These are phyloP conservation scores for Tricholoma saponaceum DNA, from an alignment of 768 basidiomycete genomes.

Conservation along the genomic window DNA sequence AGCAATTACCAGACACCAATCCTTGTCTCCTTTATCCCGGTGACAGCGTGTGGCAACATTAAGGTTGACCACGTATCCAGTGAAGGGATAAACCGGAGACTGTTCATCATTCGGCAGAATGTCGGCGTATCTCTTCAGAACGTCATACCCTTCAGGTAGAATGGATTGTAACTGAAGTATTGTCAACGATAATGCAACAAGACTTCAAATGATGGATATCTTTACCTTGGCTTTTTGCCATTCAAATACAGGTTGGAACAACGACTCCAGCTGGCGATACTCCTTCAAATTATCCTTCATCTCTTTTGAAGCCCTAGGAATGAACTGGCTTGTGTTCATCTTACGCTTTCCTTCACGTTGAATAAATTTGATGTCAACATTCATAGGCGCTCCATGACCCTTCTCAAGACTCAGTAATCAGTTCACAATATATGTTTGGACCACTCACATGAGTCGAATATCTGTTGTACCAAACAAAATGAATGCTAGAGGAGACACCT, in stretches of 20 bases:
- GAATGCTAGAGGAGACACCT: background rate
- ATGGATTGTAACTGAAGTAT: constrained; percentile 15
- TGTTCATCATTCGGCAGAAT: constrained; percentile 13
- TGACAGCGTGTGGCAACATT: constrained; percentile 18
- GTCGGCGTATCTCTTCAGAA: constrained; percentile 13
- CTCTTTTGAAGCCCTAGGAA: background rate
- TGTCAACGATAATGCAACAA: background rate
- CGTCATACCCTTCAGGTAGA: constrained; percentile 16
- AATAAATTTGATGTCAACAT: background rate
- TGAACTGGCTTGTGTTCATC: background rate
- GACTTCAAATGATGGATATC: background rate
- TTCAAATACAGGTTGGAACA: background rate
- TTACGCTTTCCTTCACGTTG: background rate
- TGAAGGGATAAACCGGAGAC: constrained; percentile 19
- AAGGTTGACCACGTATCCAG: constrained; percentile 22
- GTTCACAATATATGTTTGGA: background rate
- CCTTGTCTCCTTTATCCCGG: constrained; percentile 16
- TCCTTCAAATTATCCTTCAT: background rate
- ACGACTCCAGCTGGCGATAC: background rate
- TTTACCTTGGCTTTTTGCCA: background rate
- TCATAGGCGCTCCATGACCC: background rate
- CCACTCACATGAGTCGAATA: background rate
- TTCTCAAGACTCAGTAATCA: background rate
- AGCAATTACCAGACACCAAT: constrained; percentile 18
- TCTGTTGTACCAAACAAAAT: background rate